Evolutionary conservation across 2,329 filamentous ascomycete species (phyloP), one percentile per base, ranked within the genome.

Genomic region (Reticulascus tulasneorum): DNA sequence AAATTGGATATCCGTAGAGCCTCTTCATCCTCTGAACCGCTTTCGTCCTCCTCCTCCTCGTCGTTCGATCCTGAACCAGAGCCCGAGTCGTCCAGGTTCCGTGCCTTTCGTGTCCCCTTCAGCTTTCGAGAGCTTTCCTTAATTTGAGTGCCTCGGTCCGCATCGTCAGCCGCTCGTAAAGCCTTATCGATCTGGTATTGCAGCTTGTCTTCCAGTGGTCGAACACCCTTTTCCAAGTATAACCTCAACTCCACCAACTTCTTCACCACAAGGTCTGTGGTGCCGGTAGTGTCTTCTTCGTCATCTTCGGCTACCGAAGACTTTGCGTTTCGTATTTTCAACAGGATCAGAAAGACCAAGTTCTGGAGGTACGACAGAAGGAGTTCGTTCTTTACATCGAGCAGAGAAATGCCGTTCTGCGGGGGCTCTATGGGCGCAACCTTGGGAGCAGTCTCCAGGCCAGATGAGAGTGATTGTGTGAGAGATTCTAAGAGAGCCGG

Each of bases 141-240:
- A 5, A 52, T 64, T 29, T 61, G 55, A 7, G 61, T 58, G 6
- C 54, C 57, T 22, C 75, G 68, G 45, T 82, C 75, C 5, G 78
- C 74, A 48, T 91, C 83, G 43, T 94, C 86, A 23, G 89, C 89
- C 0, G 88, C 86, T 45, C 88, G 84, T 15, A 98, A 72, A 18
- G 96, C 89, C 56, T 94, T 93, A 61, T 97, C 91, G 52, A 98
- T 88, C 58, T 96, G 90, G 63, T 96, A 98, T 48, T 89, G 91
- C 44, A 98, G 66, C 51, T 90, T 86, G 48, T 84, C 84, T 63
- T 98, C 94, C 12, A 97, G 66, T 0, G 93, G 93, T 12, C 86
- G 80, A 4, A 95, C 86, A 47, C 93, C 94, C 56, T 89, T 89
- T 54, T 98, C 94, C 2, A 98, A 71, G 57, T 94, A 97, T 1